Evolutionary conservation across 352 stramenopile species (phyloP).

Genomic region (Phytophthora niederhauseri): DNA sequence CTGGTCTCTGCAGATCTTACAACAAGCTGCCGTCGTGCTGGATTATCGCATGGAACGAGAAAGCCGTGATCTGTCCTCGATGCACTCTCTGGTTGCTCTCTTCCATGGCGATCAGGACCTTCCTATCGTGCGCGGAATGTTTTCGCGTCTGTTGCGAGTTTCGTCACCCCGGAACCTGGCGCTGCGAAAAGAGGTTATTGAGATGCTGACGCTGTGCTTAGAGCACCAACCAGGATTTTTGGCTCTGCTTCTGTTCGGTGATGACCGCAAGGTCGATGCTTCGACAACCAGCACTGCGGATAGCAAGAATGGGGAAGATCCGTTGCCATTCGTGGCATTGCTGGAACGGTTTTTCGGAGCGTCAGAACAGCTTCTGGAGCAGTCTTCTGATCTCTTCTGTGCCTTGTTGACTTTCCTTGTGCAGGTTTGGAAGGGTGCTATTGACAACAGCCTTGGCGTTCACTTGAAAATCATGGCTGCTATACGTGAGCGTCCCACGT

Average conservation of each 20-base stretch:
- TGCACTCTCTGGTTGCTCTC: conserved; percentile 57
- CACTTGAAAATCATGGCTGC: conserved; percentile 55
- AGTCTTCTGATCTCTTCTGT: conserved; percentile 64
- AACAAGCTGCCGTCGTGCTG: conserved; percentile 45
- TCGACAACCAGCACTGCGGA: conserved; percentile 21
- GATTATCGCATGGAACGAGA: conserved; percentile 33
- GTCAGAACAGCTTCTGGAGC: conserved; percentile 67
- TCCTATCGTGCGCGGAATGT: conserved; percentile 39
- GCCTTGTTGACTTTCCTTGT: conserved; percentile 58
- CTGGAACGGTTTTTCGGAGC: conserved; percentile 58
- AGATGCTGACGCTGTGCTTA: conserved; percentile 58
- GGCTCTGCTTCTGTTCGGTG: conserved; percentile 54
- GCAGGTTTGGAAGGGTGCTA: conserved; percentile 61
- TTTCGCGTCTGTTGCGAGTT: conserved; percentile 45
- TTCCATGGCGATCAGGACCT: conserved; percentile 57
- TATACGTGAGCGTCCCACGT: conserved; percentile 42
- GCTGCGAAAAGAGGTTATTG: conserved; percentile 52
- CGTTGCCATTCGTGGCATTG: conserved; percentile 42
- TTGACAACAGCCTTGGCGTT: conserved; percentile 42
- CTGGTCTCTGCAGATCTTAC: conserved; percentile 59
- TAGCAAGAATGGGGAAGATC: conserved; percentile 23
- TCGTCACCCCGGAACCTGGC: conserved; percentile 26
- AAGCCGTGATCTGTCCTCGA: conserved; percentile 24
- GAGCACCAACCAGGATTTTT: conserved; percentile 70
- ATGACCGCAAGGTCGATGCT: conserved; percentile 14